Evolutionary conservation across 164 flowering plant species (phyloP).

Genomic region (Warburgia ugandensis): DNA sequence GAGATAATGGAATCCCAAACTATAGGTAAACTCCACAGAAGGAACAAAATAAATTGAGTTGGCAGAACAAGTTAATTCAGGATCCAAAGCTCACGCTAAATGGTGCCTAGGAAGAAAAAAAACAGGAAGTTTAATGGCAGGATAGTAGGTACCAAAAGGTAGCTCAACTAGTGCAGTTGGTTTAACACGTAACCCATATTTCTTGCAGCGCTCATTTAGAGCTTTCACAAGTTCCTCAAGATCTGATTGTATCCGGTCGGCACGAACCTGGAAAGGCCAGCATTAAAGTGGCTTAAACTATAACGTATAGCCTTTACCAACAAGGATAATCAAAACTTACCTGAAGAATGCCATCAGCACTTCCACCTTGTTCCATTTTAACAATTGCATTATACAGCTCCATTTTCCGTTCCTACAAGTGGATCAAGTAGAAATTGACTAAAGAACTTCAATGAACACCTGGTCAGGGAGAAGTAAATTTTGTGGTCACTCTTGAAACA

Average conservation of each 20-base stretch:
- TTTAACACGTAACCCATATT: conserved; percentile 70
- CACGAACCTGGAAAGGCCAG: conserved; percentile 49
- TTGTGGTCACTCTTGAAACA: not conserved
- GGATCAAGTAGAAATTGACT: conserved; percentile 1
- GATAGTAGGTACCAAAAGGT: conserved; percentile 64
- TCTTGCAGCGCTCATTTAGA: conserved; percentile 90
- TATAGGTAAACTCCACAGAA: too few species aligned
- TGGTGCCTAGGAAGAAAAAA: not conserved
- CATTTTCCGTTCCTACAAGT: conserved; percentile 64
- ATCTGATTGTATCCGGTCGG: conserved; percentile 64
- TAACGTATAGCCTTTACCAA: not conserved
- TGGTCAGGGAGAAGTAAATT: not conserved
- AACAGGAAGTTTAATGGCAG: not conserved
- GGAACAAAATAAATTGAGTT: conserved; percentile 1
- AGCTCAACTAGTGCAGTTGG: conserved; percentile 77
- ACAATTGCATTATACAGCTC: conserved; percentile 81
- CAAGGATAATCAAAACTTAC: conserved; percentile 25
- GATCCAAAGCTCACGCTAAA: not conserved
- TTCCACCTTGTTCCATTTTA: conserved; percentile 69
- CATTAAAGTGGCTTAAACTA: conserved; percentile 6
- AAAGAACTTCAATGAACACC: not conserved
- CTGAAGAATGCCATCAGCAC: conserved; percentile 57
- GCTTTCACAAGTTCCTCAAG: conserved; percentile 74
- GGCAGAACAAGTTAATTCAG: not conserved
- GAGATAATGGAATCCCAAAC: too few species aligned